Evolutionary conservation across 192 early-diverging fungal genomes (phyloP), one percentile per base, ranked within the genome.

Genomic region (Podila horticola): DNA sequence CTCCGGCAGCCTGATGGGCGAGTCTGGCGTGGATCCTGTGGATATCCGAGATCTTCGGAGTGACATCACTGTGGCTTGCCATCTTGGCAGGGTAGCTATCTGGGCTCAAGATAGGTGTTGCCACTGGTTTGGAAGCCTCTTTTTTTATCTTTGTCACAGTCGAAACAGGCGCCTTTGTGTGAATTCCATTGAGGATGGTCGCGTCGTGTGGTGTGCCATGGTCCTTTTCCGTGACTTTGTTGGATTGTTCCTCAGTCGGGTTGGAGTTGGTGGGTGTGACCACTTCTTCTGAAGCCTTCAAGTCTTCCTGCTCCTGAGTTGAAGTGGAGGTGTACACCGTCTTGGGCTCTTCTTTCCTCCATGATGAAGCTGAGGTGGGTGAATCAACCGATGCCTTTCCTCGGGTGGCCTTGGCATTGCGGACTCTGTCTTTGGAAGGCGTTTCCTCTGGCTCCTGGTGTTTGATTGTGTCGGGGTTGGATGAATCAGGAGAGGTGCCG

Each of bases 81-180:
- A 58, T 33, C 20, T 72, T 79, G 5, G 76, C 76, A 8, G 76
- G 76, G n/a, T 79, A 79, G 15, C 67, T 79, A 41, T 63, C 76
- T 2, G 62, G n/a, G 20, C 62, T 34, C 15, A 31, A 63, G 11
- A 45, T 45, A 13, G 41, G 41, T 45, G 15, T 0, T 17, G 24
- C 31, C 62, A 13, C 9, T 10, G 34, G 33, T 13, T 63, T 33
- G 17, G 34, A 1, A n/a, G 34, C 0, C 5, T 33, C 62, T 36
- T 30, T 34, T 5, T 33, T 38, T 13, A n/a, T 38, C 59, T 67
- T 70, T 49, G 69, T 51, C 34, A 36, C 61, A 1, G 63, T 31
- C 17, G 15, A 13, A 45, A 45, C 41, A 15, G 11, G 15, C 11
- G 41, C 11, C 41, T 45, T 45, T 12, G 41, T 45, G 15, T 45